Percentiles rank a stretch among this genome's conserved stretches.
Evolutionary conservation across 2,329 filamentous ascomycete species (phyloP).

Genomic region (Epichloe gansuensis): DNA sequence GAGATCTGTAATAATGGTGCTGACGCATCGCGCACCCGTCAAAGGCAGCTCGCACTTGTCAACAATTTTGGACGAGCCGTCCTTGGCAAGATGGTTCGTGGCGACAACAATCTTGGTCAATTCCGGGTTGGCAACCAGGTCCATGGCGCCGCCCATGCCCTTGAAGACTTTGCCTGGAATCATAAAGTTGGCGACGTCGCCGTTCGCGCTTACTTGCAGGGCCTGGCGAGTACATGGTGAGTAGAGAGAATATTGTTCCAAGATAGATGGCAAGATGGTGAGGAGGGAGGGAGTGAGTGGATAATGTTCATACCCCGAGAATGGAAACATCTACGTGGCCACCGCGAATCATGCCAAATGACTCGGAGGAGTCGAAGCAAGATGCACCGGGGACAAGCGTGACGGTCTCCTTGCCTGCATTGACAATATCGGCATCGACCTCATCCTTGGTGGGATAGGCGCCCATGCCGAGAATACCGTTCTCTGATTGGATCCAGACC

Average conservation of each 20-base stretch:
- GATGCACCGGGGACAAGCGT: constrained; percentile 65
- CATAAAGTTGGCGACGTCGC: constrained; percentile 83
- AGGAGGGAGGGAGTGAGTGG: not conserved
- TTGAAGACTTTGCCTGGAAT: constrained; percentile 79
- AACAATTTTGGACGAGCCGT: constrained; percentile 54
- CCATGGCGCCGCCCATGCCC: constrained; percentile 74
- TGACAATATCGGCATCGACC: constrained; percentile 69
- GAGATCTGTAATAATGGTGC: constrained; percentile 61
- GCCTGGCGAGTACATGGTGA: constrained; percentile 25
- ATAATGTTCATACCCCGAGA: constrained; percentile 40
- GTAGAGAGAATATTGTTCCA: constrained; percentile 4
- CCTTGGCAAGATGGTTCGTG: constrained; percentile 57
- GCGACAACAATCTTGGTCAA: constrained; percentile 60
- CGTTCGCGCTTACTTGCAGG: constrained; percentile 64
- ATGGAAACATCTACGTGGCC: constrained; percentile 77
- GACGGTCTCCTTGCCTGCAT: constrained; percentile 79
- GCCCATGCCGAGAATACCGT: constrained; percentile 74
- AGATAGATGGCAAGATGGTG: not conserved
- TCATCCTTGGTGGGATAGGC: constrained; percentile 61
- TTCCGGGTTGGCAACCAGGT: constrained; percentile 57
- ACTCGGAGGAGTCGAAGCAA: constrained; percentile 69
- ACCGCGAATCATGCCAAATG: constrained; percentile 77
- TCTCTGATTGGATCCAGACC: constrained; percentile 79
- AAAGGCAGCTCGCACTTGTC: constrained; percentile 50
- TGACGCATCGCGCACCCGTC: constrained; percentile 54